phyloP scores from a whole-genome alignment of 2,329 filamentous ascomycete genomes.

The Podosphaera fusca region DNA sequence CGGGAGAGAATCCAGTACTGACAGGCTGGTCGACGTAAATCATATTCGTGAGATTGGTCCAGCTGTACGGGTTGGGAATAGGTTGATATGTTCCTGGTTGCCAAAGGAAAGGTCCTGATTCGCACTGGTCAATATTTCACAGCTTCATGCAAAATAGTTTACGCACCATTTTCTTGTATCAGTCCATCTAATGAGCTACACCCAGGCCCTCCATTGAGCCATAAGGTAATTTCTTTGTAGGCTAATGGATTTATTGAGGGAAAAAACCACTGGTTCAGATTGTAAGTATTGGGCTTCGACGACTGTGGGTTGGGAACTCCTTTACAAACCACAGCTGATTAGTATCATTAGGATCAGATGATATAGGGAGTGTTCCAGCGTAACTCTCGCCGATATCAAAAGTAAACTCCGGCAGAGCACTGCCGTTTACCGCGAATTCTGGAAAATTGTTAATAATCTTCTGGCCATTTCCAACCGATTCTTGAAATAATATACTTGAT shows the following conservation, averaged over 20 bases:
- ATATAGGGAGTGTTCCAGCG: constrained; percentile 27
- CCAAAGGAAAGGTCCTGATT: constrained; percentile 10
- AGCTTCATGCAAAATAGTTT: no score
- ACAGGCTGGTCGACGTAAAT: constrained; percentile 14
- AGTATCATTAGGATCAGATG: constrained; percentile 21
- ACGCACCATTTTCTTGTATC: constrained; percentile 29
- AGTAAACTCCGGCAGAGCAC: constrained; percentile 11
- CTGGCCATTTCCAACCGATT: no score
- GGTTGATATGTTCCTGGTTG: constrained; percentile 12
- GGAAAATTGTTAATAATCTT: no score
- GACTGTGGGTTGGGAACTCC: background rate
- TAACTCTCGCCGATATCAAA: constrained; percentile 15
- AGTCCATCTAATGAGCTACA: constrained; percentile 89
- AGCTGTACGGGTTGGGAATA: constrained; percentile 11
- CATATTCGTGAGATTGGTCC: constrained; percentile 13
- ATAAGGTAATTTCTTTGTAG: constrained; percentile 33
- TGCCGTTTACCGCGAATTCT: constrained; percentile 14
- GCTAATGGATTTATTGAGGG: constrained; percentile 25
- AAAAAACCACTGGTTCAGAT: constrained; percentile 22
- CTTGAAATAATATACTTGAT: no score
- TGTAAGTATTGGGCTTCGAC: no score
- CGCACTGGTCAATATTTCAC: background rate
- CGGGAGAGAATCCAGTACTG: constrained; percentile 28
- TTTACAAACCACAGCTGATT: constrained; percentile 24
- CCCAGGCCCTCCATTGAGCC: constrained; percentile 66